Evolutionary conservation across 768 basidiomycete genomes (phyloP), one percentile per base, ranked within the genome.

Genomic region (Suillus ampliporus): DNA sequence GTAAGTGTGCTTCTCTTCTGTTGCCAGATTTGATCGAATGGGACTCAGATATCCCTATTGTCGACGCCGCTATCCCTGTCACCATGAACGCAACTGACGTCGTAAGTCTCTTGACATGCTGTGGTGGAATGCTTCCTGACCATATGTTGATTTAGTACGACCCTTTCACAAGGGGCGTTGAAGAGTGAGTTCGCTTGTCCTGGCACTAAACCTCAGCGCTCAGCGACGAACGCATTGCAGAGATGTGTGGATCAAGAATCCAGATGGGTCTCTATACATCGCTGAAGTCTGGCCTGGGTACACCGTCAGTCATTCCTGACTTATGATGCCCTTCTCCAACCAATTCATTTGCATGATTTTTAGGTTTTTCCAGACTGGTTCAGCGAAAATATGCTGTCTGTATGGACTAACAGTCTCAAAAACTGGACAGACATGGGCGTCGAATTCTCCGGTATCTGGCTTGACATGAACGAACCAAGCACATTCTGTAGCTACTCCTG

Each of bases 251-350:
- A 84, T 94, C 58, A 91, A 86, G 67, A 92, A 92, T 71, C 88
- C 87, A 0, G 88, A 92, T 67, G 87, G 86, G 0, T 82, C 86
- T 43, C 82, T 88, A 67, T 92, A 89, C 72, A 70, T 91, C 1
- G 91, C 91, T 10, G 81, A 87, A 69, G 90, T 91, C 11, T 92
- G 89, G 90, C 90, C 91, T 14, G 89, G 91, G 23, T 88, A 85
- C 72, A 88, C 89, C 7, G 89, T 86, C 43, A 15, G 80, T 69
- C 44, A 13, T 26, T 28, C 11, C 3, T 50, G 15, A 4, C 7
- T 15, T 11, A 13, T 7, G 4, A 7, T 15, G 37, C 6, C 6
- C 15, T 15, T 5, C 14, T 21, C 19, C 15, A 5, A 46, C 14
- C 9, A 1, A 37, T 58, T 10, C 13, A 17, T 48, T 52, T 58